Percentiles rank a stretch among this genome's conserved stretches.
These are phyloP conservation scores for Rhodotorula sp. DNA, from an alignment of 1,284 basidiomycete genomes.

Conservation along the genomic window DNA sequence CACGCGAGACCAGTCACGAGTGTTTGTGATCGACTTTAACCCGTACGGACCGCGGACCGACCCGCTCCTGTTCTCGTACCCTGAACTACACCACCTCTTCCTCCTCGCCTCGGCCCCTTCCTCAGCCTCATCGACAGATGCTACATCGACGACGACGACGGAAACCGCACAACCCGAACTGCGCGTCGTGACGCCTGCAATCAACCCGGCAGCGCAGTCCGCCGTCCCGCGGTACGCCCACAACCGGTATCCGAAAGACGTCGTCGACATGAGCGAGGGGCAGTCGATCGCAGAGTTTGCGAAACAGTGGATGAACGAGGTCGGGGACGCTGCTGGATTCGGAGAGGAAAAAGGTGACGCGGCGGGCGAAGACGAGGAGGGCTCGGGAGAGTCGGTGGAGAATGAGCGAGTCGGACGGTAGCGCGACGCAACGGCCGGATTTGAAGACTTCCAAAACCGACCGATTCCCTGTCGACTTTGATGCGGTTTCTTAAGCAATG, in stretches of 20 bases:
- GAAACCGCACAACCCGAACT: slow-evolving; percentile 56
- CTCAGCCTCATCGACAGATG: slow-evolving; percentile 42
- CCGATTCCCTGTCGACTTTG: no score
- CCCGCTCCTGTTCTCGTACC: slow-evolving; percentile 77
- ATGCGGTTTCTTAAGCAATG: no score
- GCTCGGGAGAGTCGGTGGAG: neutral
- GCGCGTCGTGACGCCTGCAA: slow-evolving; percentile 64
- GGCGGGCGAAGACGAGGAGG: neutral
- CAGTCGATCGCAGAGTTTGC: slow-evolving; percentile 67
- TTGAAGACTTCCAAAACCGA: no score
- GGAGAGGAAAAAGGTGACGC: neutral
- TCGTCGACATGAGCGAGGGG: slow-evolving; percentile 72
- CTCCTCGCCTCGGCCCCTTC: slow-evolving; percentile 47
- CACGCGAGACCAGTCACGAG: slow-evolving; percentile 69
- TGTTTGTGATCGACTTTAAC: slow-evolving; percentile 85
- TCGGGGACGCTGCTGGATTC: slow-evolving; percentile 6
- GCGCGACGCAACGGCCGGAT: no score
- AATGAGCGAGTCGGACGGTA: neutral
- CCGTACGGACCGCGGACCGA: slow-evolving; percentile 84
- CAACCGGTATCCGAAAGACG: slow-evolving; percentile 91
- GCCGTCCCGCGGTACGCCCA: slow-evolving; percentile 74
- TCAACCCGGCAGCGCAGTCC: slow-evolving; percentile 58
- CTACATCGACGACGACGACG: neutral
- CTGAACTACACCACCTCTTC: slow-evolving; percentile 60
- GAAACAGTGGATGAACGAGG: slow-evolving; percentile 19